Evolutionary conservation across 2,329 filamentous ascomycete genomes (phyloP).

Genomic region (Diaporthe batatas): DNA sequence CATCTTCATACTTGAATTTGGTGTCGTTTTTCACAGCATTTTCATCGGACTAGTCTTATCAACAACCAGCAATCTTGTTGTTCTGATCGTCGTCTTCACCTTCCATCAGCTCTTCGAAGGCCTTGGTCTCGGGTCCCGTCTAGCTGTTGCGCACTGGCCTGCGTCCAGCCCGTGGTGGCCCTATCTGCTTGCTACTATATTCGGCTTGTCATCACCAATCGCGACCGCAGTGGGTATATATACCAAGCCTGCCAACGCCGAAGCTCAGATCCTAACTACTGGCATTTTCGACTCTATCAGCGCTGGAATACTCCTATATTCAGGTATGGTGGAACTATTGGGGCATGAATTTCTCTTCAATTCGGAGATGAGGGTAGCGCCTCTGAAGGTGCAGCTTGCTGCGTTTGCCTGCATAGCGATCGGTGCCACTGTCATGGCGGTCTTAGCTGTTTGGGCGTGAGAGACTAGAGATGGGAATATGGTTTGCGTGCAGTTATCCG

Average conservation of each 20-base stretch:
- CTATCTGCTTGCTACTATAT: not conserved
- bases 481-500: no score
- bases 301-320: not conserved
- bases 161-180: not conserved
- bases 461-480: not conserved
- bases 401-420: not conserved
- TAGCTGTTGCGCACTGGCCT: not conserved
- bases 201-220: not conserved
- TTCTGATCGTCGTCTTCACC: not conserved
- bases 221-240: not conserved
- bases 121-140: not conserved
- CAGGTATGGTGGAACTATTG: not conserved
- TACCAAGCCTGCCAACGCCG: not conserved
- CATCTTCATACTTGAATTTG: not conserved
- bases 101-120: not conserved
- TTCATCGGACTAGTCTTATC: not conserved
- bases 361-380: not conserved
- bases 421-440: not conserved
- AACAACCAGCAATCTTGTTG: not conserved
- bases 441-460: not conserved
- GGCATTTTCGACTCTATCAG: not conserved
- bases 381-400: not conserved
- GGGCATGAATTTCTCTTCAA: not conserved
- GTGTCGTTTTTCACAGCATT: not conserved
- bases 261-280: not conserved